Evolutionary conservation across 306 rosid genomes (phyloP), one percentile per base, ranked within the genome.

Genomic region (Erythrophleum fordii): DNA sequence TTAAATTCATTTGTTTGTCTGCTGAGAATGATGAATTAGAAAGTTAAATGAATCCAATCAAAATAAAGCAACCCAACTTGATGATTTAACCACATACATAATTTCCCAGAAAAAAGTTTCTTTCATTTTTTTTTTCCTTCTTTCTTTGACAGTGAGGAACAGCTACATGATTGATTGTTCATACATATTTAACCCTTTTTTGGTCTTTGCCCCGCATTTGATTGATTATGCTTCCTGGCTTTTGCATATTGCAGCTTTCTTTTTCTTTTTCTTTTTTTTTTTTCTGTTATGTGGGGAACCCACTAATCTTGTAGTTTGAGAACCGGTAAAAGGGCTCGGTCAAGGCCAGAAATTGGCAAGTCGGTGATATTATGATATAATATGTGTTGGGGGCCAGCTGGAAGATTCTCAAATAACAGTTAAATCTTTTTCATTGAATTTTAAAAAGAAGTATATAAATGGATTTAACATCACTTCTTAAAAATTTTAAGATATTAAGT

Each of bases 101-200:
- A 34, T 18, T 59, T 68, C 17, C 61, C 8, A 29, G 44, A 22
- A 13, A 46, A 82, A 74, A 74, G 45, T 13, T 66, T 60, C 35
- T 45, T 2, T 56, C 44, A 29, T 8, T 35, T 35, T 65, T 22
- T 60, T 61, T 29, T 61, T 60, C n/a, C 18, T 11, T 65, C 42
- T 65, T 34, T 12, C 28, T 35, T 65, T 18, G 13, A 18, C 6
- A 37, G 52, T 26, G 73, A 51, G 42, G 44, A 69, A 76, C 60
- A 69, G 48, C 60, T 69, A 16, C 41, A 75, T 20, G 45, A 8
- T 14, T 37, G 72, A 69, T 76, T 61, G 81, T 55, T 65, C 22
- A 8, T 31, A 52, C 34, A 71, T n/a, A n/a, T 72, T 52, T 29
- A 17, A 17, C 18, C 10, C 22, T 9, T 9, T 55, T 39, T 2